Conservation (phyloP, 768 basidiomycete genomes). For the Mycena alexandri region DNA sequence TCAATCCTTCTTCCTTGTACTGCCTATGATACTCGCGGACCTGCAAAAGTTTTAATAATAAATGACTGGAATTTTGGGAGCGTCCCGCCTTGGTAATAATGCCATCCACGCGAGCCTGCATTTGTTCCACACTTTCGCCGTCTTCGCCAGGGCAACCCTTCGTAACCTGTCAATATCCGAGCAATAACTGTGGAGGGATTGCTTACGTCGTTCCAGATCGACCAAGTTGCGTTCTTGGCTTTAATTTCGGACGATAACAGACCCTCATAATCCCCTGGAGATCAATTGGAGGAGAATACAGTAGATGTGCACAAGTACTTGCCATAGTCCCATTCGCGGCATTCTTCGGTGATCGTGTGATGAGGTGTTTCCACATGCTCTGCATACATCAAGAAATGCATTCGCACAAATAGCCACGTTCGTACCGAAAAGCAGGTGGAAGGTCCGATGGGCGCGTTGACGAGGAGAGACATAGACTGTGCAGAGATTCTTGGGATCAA, state of each 20-base stretch:
- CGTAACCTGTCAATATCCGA: slow-evolving; percentile 23
- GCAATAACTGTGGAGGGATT: slow-evolving; percentile 35
- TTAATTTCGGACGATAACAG: slow-evolving; percentile 84
- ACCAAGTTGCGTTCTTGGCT: slow-evolving; percentile 70
- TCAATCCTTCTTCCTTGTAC: slow-evolving; percentile 75
- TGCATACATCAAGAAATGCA: background rate
- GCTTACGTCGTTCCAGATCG: slow-evolving; percentile 89
- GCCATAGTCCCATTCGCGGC: slow-evolving; percentile 91
- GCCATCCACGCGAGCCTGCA: slow-evolving; percentile 82
- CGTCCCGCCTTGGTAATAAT: slow-evolving; percentile 74
- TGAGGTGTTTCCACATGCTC: slow-evolving; percentile 59
- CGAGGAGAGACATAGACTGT: slow-evolving; percentile 90
- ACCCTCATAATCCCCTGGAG: slow-evolving; percentile 86
- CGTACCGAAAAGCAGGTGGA: slow-evolving; percentile 77
- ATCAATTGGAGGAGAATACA: background rate
- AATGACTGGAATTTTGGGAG: slow-evolving; percentile 23
- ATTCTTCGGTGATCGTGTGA: slow-evolving; percentile 74
- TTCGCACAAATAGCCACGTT: background rate
- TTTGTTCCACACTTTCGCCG: slow-evolving; percentile 86
- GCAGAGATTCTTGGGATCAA: slow-evolving; percentile 85
- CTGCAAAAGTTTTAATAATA: slow-evolving; percentile 48
- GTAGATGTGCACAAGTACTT: background rate
- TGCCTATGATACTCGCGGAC: slow-evolving; percentile 79
- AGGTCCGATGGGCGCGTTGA: slow-evolving; percentile 86
- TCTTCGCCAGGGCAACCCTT: slow-evolving; percentile 75